Evolutionary conservation across 768 basidiomycete species (phyloP).

Genomic region (Mycena crocata): DNA sequence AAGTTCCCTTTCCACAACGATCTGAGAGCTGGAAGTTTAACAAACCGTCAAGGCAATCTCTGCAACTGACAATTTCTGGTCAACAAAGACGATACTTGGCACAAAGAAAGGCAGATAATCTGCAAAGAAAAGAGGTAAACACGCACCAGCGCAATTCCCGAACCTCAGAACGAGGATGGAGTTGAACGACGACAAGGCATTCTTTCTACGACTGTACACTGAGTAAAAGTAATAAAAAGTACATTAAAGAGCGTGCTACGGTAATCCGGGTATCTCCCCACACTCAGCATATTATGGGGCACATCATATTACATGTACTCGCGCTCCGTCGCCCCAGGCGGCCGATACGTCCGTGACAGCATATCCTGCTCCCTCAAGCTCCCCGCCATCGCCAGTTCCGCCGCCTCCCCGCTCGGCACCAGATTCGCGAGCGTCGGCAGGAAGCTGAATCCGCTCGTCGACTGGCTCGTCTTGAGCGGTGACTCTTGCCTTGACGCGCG

Average conservation of each 20-base stretch:
- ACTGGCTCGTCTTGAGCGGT: slow-evolving; percentile 7
- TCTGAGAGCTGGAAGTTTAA: no score
- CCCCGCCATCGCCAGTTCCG: slow-evolving; percentile 24
- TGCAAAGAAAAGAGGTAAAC: no score
- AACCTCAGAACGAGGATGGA: no score
- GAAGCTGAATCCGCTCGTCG: slow-evolving; percentile 13
- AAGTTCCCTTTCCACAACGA: no score
- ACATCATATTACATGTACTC: slow-evolving; percentile 7
- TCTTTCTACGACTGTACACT: no score
- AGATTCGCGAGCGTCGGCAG: slow-evolving; percentile 19
- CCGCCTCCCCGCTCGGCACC: slow-evolving; percentile 25
- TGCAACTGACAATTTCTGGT: no score
- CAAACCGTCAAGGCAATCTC: no score
- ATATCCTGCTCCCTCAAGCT: slow-evolving; percentile 23
- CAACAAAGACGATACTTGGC: no score
- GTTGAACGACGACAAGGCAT: no score
- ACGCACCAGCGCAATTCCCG: no score
- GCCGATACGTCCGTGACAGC: slow-evolving; percentile 19
- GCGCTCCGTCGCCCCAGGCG: slow-evolving; percentile 10
- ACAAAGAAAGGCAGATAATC: no score
- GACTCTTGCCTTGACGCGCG: slow-evolving; percentile 1
- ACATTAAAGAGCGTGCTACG: slow-evolving; percentile 12
- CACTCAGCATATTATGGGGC: not conserved
- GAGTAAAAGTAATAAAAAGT: slow-evolving; percentile 22
- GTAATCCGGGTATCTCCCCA: not conserved